phyloP scores from a whole-genome alignment of 108 stramenopile species.

The Parmales sp. region DNA sequence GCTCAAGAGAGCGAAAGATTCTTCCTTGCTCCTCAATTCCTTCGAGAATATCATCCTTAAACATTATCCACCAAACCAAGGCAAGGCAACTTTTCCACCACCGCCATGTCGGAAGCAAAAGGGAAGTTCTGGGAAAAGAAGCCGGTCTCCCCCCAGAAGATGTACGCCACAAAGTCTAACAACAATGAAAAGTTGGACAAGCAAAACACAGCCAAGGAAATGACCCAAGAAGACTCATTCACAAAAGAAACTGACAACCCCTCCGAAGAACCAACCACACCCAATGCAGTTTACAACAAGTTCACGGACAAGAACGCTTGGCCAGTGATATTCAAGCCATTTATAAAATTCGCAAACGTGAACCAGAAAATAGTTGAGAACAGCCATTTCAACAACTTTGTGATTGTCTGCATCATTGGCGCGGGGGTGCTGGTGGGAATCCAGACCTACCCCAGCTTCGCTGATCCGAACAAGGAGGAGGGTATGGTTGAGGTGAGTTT shows the following conservation, averaged over 20 bases:
- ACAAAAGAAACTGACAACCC: neutral
- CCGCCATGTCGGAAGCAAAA: too few species aligned
- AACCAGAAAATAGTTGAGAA: neutral
- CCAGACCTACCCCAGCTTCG: constrained; percentile 24
- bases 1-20: too few species aligned
- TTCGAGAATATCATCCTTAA: too few species aligned
- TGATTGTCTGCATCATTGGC: constrained; percentile 22
- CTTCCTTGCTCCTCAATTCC: too few species aligned
- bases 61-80: too few species aligned
- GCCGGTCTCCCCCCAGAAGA: too few species aligned
- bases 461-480: neutral
- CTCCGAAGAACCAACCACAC: neutral
- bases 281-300: neutral
- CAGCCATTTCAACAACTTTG: neutral
- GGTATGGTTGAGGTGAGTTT: neutral
- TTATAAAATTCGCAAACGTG: neutral
- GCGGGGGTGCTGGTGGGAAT: constrained; percentile 35
- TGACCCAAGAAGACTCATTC: too few species aligned
- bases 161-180: too few species aligned
- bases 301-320: neutral
- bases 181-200: too few species aligned
- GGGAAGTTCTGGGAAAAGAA: too few species aligned
- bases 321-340: neutral
- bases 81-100: too few species aligned
- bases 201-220: too few species aligned